A percentile compares a stretch with the other conserved stretches of the same genome.
Evolutionary conservation across 2,329 filamentous ascomycete genomes (phyloP).

Genomic region (Elsinoe batatas): DNA sequence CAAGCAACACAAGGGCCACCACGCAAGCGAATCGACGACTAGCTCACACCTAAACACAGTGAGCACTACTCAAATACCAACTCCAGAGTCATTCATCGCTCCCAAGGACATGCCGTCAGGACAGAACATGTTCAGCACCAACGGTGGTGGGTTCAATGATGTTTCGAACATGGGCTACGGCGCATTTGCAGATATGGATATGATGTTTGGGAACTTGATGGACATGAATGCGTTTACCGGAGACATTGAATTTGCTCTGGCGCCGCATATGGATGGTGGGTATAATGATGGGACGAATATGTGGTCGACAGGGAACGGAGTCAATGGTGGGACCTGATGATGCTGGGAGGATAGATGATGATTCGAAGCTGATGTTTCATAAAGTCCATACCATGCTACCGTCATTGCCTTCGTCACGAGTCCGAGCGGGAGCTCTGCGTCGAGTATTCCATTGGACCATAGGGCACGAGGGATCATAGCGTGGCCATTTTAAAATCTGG

Average conservation of each 20-base stretch:
- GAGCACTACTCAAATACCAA: not conserved
- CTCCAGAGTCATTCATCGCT: not conserved
- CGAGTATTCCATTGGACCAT: no score
- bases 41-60: not conserved
- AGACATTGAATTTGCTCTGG: conserved; percentile 12
- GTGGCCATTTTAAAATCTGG: not conserved
- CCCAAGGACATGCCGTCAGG: not conserved
- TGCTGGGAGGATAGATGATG: not conserved
- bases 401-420: no score
- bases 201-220: conserved; percentile 16
- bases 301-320: conserved; percentile 1
- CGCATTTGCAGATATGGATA: conserved; percentile 16
- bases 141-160: conserved; percentile 1
- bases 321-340: not conserved
- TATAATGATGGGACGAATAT: not conserved
- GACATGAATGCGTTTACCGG: conserved; percentile 15
- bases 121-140: not conserved
- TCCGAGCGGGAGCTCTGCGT: no score
- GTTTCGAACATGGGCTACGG: conserved; percentile 9
- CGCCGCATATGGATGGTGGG: conserved; percentile 5
- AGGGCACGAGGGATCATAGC: no score
- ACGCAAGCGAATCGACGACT: not conserved
- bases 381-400: no score
- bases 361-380: no score
- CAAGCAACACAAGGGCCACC: not conserved